Percentiles rank a stretch among this genome's conserved stretches.
These are phyloP conservation scores for Podosphaera fusca DNA, from an alignment of 2,329 filamentous ascomycete genomes.

Conservation along the genomic window DNA sequence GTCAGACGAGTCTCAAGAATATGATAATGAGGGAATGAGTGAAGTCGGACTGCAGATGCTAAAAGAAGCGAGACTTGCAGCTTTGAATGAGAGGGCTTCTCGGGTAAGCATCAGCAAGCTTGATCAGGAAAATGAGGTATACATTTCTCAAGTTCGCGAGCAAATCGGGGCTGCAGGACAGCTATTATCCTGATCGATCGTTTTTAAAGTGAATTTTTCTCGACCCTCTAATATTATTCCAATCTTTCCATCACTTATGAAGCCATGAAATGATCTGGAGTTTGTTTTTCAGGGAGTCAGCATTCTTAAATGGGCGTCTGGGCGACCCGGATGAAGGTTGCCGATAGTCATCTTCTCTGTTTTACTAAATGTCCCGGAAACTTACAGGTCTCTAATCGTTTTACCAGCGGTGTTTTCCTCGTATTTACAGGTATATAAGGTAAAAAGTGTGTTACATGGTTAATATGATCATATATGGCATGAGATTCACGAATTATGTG, in stretches of 20 bases:
- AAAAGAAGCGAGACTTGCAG: conserved; percentile 11
- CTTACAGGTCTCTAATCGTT: too few relatives aligned
- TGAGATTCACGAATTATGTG: too few relatives aligned
- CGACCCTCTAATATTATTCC: background rate
- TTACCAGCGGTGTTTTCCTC: too few relatives aligned
- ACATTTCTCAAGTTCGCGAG: conserved; percentile 2
- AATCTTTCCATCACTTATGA: background rate
- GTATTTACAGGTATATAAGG: too few relatives aligned
- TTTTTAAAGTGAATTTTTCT: too few relatives aligned
- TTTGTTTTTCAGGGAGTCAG: background rate
- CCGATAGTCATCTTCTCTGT: too few relatives aligned
- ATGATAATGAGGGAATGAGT: conserved; percentile 13
- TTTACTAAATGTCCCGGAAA: too few relatives aligned
- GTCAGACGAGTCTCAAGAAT: conserved; percentile 35
- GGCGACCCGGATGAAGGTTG: too few relatives aligned
- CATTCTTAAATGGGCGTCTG: too few relatives aligned
- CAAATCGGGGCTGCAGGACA: background rate
- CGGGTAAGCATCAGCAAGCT: conserved; percentile 9
- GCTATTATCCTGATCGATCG: background rate
- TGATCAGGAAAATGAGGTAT: conserved; percentile 14
- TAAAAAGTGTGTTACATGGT: too few relatives aligned
- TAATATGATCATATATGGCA: too few relatives aligned
- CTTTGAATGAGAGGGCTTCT: conserved; percentile 8
- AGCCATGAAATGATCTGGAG: background rate
- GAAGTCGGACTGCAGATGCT: conserved; percentile 11